Evolutionary conservation across 2,329 filamentous ascomycete genomes (phyloP), one percentile per base, ranked within the genome.

Genomic region (Eutypa lata): DNA sequence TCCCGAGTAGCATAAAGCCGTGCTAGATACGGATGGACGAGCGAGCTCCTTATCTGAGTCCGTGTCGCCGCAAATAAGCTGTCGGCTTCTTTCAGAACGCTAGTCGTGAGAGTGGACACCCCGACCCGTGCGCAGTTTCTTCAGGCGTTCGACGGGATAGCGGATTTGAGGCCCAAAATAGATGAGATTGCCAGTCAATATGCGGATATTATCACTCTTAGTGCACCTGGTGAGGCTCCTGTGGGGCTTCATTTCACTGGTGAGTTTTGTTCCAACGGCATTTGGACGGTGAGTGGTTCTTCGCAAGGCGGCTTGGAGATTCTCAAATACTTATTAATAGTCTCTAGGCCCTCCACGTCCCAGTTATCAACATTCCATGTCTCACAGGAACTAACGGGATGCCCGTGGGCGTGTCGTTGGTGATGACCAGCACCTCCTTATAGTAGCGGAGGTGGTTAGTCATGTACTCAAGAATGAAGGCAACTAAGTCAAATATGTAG

Each of bases 341-440:
- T n/a, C 10, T 31, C 11, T 14, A 74, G 71, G 72, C 71, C 11
- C 67, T 88, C 14, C 84, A 88, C 55, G 79, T 75, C 1, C 85
- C 85, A 0, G 81, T 83, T 0, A 67, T 87, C n/a, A 87, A 88
- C 54, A 65, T 88, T 0, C 83, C 84, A 0, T 84, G 83, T 0
- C 87, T 88, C 57, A 67, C 73, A 33, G 84, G 85, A 0, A 71
- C 72, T 28, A 73, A 79, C 53, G 76, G 73, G 0, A 67, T 88
- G 73, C 86, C 85, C 0, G 75, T 88, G 37, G 85, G 86, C 0
- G 58, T 84, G 19, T 81, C 78, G 0, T 61, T 83, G 1, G 75
- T 83, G n/a, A n/a, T n/a, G n/a, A n/a, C n/a, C n/a, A n/a, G n/a
- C n/a, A n/a, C n/a, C n/a, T n/a, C n/a, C n/a, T n/a, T n/a, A n/a